Base-by-base conservation (phyloP, 2,329 filamentous ascomycete species). In the Aspergillus piperis region DNA sequence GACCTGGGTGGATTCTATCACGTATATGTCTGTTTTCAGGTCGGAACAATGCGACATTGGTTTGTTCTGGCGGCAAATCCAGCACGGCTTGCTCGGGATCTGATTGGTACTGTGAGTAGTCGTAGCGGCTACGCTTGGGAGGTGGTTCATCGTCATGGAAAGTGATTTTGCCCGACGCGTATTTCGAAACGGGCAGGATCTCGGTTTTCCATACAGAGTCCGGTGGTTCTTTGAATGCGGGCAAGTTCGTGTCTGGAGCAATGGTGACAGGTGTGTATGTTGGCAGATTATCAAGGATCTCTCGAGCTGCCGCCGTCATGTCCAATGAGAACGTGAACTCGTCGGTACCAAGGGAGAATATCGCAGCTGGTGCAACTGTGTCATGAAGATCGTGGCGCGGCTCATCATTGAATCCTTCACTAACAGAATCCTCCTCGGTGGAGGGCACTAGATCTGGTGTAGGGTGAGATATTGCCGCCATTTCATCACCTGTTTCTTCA, bases 21-120 rank as follows among this genome's bases (percentile, higher is more conserved):
- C 94, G 87, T 42, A 97, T 92, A 57, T 88, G 85, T 75, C 94
- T 96, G 79, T 96, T 94, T 62, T 96, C 91, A 0, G 91, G 88
- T 64, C 91, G 88, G 77, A 99, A 99, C 0, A 99, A 80, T 1
- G 94, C 93, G 60, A 97, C 91, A 61, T 91, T 86, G 1, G 83
- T 86, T 65, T 89, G 88, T 64, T 90, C 86, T 0, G 92, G 88
- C 1, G 85, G 83, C 8, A 93, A 72, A 44, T 85, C 82, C 44
- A 75, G 59, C 17, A 76, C 68, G 21, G 76, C 73, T 52, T 81
- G 77, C 36, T 88, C 86, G 23, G 85, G 82, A 19, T 88, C 84
- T 10, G 86, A 86, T 55, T 88, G 88, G 66, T 95, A 90, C 59
- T 91, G 87, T 42, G 84, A 83, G 68, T 96, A 95, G 58, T 90